Evolutionary conservation across 75 land plant species (phyloP), one percentile per base, ranked within the genome.

Genomic region (Selaginella moellendorffii): DNA sequence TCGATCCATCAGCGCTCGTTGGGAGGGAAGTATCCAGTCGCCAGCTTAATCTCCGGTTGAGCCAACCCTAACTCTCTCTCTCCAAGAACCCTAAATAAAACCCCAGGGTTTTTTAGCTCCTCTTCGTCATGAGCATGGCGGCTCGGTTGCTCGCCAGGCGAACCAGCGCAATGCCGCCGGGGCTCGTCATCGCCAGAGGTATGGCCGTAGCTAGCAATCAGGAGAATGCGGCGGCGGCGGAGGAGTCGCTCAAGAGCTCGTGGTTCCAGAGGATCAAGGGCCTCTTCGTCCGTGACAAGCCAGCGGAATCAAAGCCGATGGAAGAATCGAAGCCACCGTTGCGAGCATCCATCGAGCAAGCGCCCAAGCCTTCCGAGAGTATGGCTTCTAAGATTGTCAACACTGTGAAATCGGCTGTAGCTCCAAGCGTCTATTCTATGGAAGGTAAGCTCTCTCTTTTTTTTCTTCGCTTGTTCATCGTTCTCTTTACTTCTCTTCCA

Each of bases 401-500:
- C 14, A 36, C 46, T 36, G 46, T 36, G 46, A 36, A 36, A 36
- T 36, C 46, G 10, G 46, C 46, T 14, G 46, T 36, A 5, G 46
- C 46, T 36, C 46, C 46, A 36, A n/a, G 10, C 14, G 46, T 36
- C 14, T 36, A 36, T 14, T 5, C 46, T 14, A 36, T 36, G 46
- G 46, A 36, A 36, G 5, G 46, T 36, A 36, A 36, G 46, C 14
- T 5, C 14, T 36, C 14, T 14, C 10, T 36, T 5, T 36, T 5
- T 36, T 5, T 36, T 36, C 14, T 36, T n/a, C n/a, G n/a, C n/a
- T n/a, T n/a, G n/a, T n/a, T n/a, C n/a, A n/a, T n/a, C n/a, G n/a
- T n/a, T n/a, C n/a, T n/a, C n/a, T n/a, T n/a, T n/a, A n/a, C n/a
- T 56, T 56, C 2, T 9, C 9, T 8, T 60, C 1, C 22, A 90